Conservation (phyloP, 768 basidiomycete genomes). For the Phylloporus arenicola region DNA sequence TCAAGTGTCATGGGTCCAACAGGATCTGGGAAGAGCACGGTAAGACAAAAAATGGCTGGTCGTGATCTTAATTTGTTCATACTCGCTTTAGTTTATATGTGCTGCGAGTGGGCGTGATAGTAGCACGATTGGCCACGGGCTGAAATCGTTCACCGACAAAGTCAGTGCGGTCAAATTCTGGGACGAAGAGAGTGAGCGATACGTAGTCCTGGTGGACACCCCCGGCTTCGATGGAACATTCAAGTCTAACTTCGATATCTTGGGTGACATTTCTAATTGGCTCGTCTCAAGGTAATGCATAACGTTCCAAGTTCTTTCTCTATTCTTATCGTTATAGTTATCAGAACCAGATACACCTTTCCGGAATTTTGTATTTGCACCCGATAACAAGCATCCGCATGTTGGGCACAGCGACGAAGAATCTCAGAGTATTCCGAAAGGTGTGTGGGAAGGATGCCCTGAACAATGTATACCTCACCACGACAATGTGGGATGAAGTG, state of each 20-base stretch:
- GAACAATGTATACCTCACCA: conserved; percentile 27
- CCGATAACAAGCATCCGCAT: background rate
- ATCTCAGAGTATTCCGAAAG: background rate
- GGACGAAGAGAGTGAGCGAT: background rate
- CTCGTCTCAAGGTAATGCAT: background rate
- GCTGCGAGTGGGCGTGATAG: background rate
- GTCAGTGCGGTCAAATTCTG: background rate
- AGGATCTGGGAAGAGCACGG: background rate
- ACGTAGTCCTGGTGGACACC: background rate
- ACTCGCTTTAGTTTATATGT: background rate
- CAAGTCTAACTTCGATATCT: background rate
- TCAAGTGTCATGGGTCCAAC: background rate
- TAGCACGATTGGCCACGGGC: background rate
- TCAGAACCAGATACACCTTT: background rate
- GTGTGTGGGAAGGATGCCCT: conserved; percentile 2
- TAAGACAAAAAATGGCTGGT: background rate
- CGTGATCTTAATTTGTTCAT: background rate
- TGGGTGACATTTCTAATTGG: background rate
- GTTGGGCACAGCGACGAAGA: background rate
- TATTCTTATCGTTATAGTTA: background rate
- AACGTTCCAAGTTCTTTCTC: background rate
- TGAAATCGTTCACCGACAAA: background rate
- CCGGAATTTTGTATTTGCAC: background rate
- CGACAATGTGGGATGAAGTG: conserved; percentile 38
- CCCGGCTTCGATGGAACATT: background rate